phyloP scores from a whole-genome alignment of 2,329 filamentous ascomycete species.

The Elsinoe ampelina region DNA sequence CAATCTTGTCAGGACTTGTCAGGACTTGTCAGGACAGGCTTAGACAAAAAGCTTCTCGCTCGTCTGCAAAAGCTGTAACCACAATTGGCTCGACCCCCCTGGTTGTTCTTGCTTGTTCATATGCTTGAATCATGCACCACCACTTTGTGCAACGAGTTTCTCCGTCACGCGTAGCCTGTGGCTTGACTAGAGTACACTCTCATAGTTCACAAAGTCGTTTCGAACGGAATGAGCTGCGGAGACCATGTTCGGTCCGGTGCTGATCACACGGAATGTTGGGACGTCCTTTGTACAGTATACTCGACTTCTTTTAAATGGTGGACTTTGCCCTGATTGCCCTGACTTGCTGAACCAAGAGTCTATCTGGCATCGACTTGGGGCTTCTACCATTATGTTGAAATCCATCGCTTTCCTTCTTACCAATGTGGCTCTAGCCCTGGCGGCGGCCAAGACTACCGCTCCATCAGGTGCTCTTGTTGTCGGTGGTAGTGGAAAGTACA shows the following conservation, averaged over 20 bases:
- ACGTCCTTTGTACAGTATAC: neutral
- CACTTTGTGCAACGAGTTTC: neutral
- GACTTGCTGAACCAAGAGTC: neutral
- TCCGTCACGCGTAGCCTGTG: neutral
- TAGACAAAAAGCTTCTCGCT: conserved; percentile 5
- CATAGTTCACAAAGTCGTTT: neutral
- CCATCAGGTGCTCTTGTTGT: conserved; percentile 46
- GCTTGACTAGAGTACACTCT: neutral
- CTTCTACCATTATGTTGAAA: conserved; percentile 14
- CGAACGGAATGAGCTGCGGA: conserved; percentile 8
- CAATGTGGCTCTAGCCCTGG: conserved; percentile 18
- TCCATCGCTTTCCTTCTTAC: conserved; percentile 14
- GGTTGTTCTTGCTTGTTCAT: neutral
- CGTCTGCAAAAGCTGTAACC: neutral
- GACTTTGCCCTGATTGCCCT: neutral
- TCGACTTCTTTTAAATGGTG: neutral
- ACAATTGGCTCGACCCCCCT: neutral
- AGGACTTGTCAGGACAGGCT: neutral
- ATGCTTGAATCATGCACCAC: neutral
- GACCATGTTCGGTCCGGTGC: conserved; percentile 4
- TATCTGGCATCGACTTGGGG: neutral
- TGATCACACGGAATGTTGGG: neutral
- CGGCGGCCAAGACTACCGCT: conserved; percentile 33
- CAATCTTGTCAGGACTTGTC: neutral
- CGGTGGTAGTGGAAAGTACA: conserved; percentile 34